Conservation (phyloP, 371 early-diverging fungal genomes). For the Smittium mucronatum region DNA sequence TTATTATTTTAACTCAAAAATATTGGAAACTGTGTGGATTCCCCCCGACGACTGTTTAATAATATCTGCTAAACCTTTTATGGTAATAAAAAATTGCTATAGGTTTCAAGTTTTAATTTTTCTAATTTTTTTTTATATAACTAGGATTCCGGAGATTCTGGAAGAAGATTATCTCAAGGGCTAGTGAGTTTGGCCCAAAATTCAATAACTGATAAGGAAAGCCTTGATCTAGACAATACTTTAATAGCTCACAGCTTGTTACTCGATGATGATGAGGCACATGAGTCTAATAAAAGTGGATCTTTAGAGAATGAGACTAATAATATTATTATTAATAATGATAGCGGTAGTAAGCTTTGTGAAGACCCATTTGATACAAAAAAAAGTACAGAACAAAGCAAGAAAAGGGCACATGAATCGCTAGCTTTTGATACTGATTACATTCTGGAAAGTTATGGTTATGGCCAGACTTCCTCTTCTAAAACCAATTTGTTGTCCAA, state of each 20-base stretch:
- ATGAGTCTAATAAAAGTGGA: too few species aligned
- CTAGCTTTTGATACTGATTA: background rate
- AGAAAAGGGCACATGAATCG: background rate
- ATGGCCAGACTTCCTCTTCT: background rate
- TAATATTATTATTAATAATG: too few species aligned
- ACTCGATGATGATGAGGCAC: background rate
- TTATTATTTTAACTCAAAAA: conserved; percentile 79
- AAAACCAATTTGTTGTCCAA: background rate
- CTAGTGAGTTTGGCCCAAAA: background rate
- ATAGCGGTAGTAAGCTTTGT: too few species aligned
- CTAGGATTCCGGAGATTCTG: background rate
- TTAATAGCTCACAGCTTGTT: background rate
- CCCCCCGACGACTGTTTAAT: conserved; percentile 58
- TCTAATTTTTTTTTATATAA: background rate
- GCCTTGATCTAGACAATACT: background rate
- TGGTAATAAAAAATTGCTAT: conserved; percentile 22
- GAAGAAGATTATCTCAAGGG: background rate
- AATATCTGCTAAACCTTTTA: conserved; percentile 60
- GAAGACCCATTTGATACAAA: too few species aligned
- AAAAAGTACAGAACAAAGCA: too few species aligned
- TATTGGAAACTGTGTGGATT: conserved; percentile 75
- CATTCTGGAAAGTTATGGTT: background rate
- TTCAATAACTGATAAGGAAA: background rate
- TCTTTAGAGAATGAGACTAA: too few species aligned
- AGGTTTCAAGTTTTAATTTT: background rate